These are phyloP conservation scores for Colletotrichum viniferum DNA, from an alignment of 2,329 filamentous ascomycete genomes.

Conservation along the genomic window DNA sequence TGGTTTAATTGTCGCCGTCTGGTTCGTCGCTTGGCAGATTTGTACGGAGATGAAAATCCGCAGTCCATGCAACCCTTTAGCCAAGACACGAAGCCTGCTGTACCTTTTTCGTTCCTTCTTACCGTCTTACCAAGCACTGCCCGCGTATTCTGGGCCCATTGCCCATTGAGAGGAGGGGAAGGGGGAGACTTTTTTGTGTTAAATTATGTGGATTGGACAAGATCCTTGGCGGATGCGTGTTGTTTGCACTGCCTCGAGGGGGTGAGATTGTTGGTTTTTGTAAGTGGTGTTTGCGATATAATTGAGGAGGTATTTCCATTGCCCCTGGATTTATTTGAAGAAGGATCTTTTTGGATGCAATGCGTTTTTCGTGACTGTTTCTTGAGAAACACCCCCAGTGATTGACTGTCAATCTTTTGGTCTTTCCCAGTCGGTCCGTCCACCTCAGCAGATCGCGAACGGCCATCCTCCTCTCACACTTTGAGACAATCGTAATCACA, in stretches of 20 bases:
- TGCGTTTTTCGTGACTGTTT: not conserved
- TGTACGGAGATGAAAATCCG: not conserved
- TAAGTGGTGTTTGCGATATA: not conserved
- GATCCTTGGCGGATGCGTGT: not conserved
- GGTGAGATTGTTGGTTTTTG: not conserved
- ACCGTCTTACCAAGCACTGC: not conserved
- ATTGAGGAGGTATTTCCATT: not conserved
- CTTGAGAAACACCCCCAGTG: not conserved
- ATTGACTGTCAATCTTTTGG: not conserved
- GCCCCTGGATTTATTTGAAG: not conserved
- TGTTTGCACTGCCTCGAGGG: not conserved
- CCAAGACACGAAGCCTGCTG: not conserved
- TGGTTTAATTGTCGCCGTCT: not conserved
- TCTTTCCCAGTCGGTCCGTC: too few relatives aligned
- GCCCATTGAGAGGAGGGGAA: not conserved
- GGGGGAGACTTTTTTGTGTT: not conserved
- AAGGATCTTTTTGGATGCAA: not conserved
- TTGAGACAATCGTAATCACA: not conserved
- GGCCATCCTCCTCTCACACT: not conserved
- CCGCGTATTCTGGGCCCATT: not conserved
- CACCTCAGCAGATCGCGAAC: not conserved
- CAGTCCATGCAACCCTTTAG: not conserved
- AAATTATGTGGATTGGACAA: not conserved
- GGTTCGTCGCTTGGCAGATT: not conserved
- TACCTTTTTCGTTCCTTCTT: not conserved